Evolutionary conservation across 768 basidiomycete species (phyloP).

Genomic region (Tylopilus rubrobrunneus): DNA sequence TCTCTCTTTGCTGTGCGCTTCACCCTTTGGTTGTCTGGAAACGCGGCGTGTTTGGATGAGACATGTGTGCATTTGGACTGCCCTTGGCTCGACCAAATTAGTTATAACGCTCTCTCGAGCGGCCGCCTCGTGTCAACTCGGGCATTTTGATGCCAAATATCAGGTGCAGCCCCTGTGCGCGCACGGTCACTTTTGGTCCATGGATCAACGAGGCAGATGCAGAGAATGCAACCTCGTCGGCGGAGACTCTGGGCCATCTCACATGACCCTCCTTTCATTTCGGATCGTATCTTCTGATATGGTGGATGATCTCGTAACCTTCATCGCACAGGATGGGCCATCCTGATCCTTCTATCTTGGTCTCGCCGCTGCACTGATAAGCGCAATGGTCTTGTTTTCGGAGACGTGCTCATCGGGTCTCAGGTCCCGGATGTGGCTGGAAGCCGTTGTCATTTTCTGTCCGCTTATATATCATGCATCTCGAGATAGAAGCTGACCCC

Average conservation of each 20-base stretch:
- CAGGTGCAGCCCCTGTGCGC: neutral
- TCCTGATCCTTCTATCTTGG: constrained; percentile 15
- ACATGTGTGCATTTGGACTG: neutral
- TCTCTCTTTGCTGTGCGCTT: neutral
- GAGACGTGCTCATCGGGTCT: constrained; percentile 10
- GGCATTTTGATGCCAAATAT: neutral
- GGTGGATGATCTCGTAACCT: constrained; percentile 4
- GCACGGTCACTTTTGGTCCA: constrained; percentile 4
- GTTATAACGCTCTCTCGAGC: constrained; percentile 6
- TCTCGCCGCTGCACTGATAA: constrained; percentile 9
- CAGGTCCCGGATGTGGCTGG: neutral
- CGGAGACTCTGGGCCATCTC: constrained; percentile 11
- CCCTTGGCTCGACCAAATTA: constrained; percentile 5
- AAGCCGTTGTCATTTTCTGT: constrained; percentile 5
- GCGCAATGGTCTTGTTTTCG: constrained; percentile 5
- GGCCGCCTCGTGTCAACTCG: constrained; percentile 18
- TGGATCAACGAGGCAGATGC: neutral
- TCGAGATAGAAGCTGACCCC: constrained; percentile 19
- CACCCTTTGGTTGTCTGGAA: neutral
- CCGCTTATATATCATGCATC: neutral
- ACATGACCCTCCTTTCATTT: constrained; percentile 8
- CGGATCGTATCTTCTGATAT: constrained; percentile 12
- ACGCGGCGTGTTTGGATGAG: constrained; percentile 1
- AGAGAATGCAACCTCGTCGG: constrained; percentile 1
- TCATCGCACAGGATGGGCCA: constrained; percentile 4